Evolutionary conservation across 2,329 filamentous ascomycete genomes (phyloP).

Genomic region (Dothidotthia symphoricarpi): DNA sequence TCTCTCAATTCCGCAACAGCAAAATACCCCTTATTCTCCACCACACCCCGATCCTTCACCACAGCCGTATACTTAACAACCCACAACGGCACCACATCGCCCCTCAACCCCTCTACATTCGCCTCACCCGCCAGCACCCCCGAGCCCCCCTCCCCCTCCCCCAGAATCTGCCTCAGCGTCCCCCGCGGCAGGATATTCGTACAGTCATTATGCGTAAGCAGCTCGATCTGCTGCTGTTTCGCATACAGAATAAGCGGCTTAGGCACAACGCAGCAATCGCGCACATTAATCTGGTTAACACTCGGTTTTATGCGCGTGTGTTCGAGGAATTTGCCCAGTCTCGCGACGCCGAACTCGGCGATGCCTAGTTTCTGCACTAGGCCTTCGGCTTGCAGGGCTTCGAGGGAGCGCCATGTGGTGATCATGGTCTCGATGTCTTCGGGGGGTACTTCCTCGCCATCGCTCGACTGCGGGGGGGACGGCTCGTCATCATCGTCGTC

Average conservation of each 20-base stretch:
- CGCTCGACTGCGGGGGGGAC: slow-evolving; percentile 21
- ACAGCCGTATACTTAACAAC: slow-evolving; percentile 97
- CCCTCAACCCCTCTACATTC: slow-evolving; percentile 60
- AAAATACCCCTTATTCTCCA: slow-evolving; percentile 98
- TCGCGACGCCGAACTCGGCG: slow-evolving; percentile 85
- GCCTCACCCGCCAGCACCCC: slow-evolving; percentile 68
- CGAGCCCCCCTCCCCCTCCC: slow-evolving; percentile 68
- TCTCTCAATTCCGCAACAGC: slow-evolving; percentile 68
- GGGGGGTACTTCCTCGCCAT: slow-evolving; percentile 38
- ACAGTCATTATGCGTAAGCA: slow-evolving; percentile 92
- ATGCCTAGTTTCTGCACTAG: slow-evolving; percentile 75
- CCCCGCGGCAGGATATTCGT: slow-evolving; percentile 85
- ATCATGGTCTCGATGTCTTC: slow-evolving; percentile 63
- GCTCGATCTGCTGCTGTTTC: slow-evolving; percentile 77
- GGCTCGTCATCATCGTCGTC: slow-evolving; percentile 55
- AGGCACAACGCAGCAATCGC: slow-evolving; percentile 93
- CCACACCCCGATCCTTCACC: slow-evolving; percentile 87
- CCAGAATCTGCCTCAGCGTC: slow-evolving; percentile 79
- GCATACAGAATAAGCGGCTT: slow-evolving; percentile 81
- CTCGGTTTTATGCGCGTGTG: slow-evolving; percentile 69
- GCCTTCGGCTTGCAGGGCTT: slow-evolving; percentile 69
- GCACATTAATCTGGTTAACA: slow-evolving; percentile 94
- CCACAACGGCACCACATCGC: slow-evolving; percentile 85
- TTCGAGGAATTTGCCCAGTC: slow-evolving; percentile 73
- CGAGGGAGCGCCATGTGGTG: slow-evolving; percentile 67